Base-by-base conservation (phyloP, 306 rosid species). In the Ceratonia siliqua region DNA sequence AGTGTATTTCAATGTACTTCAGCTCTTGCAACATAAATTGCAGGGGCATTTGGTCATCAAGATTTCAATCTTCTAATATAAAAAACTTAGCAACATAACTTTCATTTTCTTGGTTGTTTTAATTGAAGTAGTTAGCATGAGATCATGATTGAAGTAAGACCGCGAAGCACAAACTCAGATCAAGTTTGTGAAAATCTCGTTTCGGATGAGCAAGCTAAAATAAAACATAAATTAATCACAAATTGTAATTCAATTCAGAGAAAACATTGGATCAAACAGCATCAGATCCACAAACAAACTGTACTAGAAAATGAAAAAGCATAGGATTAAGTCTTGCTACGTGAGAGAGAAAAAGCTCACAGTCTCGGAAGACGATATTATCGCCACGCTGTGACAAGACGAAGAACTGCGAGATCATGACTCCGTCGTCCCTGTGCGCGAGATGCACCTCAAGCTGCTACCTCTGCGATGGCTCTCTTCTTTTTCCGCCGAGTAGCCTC, bases 391-490 rank as follows among this genome's bases (percentile, higher is more conserved):
- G 85, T 39, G 85, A 84, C 20, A 84, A 74, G 35, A 81, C 83
- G 78, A 81, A 84, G 83, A 84, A 81, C 64, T 81, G 88, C 54
- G 88, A 84, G 64, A 84, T 84, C 88, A 84, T 84, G 62, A 65
- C 43, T 81, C 21, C 68, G 69, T 35, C 33, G 42, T 48, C 27
- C 46, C 48, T 20, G 14, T 12, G 17, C 32, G 70, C 28, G 1
- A 48, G 32, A 53, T 49, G 54, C 70, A 22, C 66, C 62, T 42
- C 52, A 12, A 18, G 3, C 74, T 18, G 83, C 39, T 39, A 50
- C 56, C 59, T 75, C 5, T 3, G 68, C 6, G 12, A 56, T 72
- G 65, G 75, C 75, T 70, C 7, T 24, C 48, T 41, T 70, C 42
- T 28, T 24, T 64, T 24, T 25, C 10, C 1, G 12, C 50, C 2